Conservation (phyloP, 2,329 filamentous ascomycete species). For the Alternaria ethzedia region DNA sequence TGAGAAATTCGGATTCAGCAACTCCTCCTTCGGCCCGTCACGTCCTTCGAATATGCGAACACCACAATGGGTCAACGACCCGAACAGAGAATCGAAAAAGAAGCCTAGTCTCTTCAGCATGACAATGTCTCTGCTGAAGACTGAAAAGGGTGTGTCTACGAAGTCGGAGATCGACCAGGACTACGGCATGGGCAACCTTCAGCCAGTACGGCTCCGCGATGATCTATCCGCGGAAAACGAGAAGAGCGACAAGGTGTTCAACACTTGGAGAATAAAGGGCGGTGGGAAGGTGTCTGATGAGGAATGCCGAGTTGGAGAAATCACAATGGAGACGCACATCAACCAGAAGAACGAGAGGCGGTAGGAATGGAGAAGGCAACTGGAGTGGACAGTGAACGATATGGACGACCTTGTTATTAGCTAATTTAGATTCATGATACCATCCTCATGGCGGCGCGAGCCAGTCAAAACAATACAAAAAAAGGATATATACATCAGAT, state of each 20-base stretch:
- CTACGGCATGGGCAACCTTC: slow-evolving; percentile 29
- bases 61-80: slow-evolving; percentile 24
- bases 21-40: slow-evolving; percentile 11
- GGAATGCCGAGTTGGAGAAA: slow-evolving; percentile 24
- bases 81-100: slow-evolving; percentile 19
- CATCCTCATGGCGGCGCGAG: not conserved
- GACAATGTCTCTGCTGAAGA: slow-evolving; percentile 28
- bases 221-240: slow-evolving; percentile 28
- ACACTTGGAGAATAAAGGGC: slow-evolving; percentile 37
- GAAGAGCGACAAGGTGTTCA: slow-evolving; percentile 34
- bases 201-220: slow-evolving; percentile 37
- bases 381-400: not conserved
- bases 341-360: slow-evolving; percentile 25
- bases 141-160: slow-evolving; percentile 22
- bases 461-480: not conserved
- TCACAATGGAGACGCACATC: slow-evolving; percentile 37
- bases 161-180: slow-evolving; percentile 26
- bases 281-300: slow-evolving; percentile 38
- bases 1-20: slow-evolving; percentile 28
- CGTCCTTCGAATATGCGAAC: slow-evolving; percentile 23
- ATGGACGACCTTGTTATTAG: not conserved
- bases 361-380: not conserved
- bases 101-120: slow-evolving; percentile 30
- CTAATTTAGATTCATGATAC: slow-evolving; percentile 12
- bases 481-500: not conserved